Percentiles rank a stretch among this genome's conserved stretches.
phyloP scores from a whole-genome alignment of 176 grass and related monocot genomes.

The Oryza longistaminata region DNA sequence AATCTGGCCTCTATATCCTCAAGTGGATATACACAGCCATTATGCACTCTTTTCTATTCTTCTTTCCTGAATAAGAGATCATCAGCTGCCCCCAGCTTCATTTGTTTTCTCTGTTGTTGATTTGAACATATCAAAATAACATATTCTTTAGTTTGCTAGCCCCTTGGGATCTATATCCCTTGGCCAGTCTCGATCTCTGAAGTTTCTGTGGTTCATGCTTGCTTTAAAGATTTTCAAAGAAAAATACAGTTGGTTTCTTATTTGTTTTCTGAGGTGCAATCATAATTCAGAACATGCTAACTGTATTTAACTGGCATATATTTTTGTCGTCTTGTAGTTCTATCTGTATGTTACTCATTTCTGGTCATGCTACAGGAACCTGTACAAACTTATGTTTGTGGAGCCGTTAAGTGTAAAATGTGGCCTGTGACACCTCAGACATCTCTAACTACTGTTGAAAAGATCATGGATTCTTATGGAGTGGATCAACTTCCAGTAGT shows the following conservation, averaged over 20 bases:
- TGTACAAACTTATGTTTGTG: constrained; percentile 59
- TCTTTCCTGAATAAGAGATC: too few relatives aligned
- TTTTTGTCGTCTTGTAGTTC: not conserved
- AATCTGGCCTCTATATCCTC: too few relatives aligned
- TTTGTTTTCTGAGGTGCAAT: constrained; percentile 9
- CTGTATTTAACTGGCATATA: not conserved
- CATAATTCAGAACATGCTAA: constrained; percentile 5
- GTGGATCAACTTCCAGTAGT: constrained; percentile 75
- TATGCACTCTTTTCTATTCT: not conserved
- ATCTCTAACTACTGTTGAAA: constrained; percentile 54
- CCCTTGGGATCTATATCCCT: not conserved
- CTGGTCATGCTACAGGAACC: constrained; percentile 32
- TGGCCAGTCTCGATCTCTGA: not conserved
- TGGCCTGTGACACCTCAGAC: constrained; percentile 60
- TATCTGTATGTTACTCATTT: constrained; percentile 11
- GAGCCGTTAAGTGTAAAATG: constrained; percentile 47
- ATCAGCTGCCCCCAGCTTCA: not conserved
- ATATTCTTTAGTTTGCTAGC: not conserved
- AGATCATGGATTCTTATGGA: constrained; percentile 68
- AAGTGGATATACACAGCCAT: too few relatives aligned
- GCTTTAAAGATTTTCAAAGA: not conserved
- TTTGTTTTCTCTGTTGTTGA: not conserved
- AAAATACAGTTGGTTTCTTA: constrained; percentile 25
- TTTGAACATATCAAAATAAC: not conserved
- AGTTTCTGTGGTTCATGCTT: constrained; percentile 12